Conservation (phyloP, 306 rosid genomes). For the Casuarina glauca region DNA sequence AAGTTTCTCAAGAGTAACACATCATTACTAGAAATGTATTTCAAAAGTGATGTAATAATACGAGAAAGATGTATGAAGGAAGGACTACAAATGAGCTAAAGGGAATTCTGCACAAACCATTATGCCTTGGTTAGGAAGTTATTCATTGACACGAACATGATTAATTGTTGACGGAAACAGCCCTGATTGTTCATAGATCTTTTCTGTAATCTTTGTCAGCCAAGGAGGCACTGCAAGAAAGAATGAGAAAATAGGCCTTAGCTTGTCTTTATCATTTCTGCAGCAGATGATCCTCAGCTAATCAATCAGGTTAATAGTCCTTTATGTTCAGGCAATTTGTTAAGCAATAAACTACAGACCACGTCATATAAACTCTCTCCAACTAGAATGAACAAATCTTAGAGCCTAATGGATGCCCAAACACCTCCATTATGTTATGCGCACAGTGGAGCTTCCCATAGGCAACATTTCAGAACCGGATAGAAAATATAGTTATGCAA, state of each 20-base stretch:
- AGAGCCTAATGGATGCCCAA: not conserved
- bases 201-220: no score
- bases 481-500: not conserved
- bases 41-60: constrained; percentile 21
- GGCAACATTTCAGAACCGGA: not conserved
- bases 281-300: not conserved
- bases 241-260: no score
- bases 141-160: no score
- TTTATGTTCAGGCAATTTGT: not conserved
- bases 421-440: not conserved
- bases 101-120: no score
- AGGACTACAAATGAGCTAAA: not conserved
- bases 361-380: not conserved
- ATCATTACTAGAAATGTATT: no score
- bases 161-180: no score
- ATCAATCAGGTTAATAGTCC: not conserved
- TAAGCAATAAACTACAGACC: no score
- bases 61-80: constrained; percentile 6
- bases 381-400: not conserved
- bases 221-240: no score
- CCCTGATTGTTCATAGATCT: no score
- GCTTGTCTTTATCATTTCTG: not conserved
- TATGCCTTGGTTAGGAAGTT: no score
- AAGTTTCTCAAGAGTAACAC: no score
- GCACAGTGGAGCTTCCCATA: no score